Evolutionary conservation across 228 moss, liverwort and hornwort genomes (phyloP).

Genomic region (Sphagnum magellanicum): DNA sequence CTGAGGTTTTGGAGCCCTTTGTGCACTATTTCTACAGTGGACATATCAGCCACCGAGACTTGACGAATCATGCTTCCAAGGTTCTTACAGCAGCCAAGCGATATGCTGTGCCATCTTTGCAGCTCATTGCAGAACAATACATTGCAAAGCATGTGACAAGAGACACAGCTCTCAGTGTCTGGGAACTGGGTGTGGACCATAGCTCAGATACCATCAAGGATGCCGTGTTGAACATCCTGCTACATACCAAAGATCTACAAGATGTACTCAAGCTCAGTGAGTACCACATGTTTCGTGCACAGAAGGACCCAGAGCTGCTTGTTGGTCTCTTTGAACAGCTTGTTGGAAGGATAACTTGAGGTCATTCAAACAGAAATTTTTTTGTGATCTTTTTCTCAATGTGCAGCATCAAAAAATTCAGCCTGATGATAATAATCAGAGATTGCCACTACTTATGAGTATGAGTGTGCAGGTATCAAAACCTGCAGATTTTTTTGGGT

Average conservation of each 20-base stretch:
- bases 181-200: conserved; percentile 78
- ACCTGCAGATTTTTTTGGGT: too few species aligned
- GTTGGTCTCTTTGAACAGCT: conserved; percentile 66
- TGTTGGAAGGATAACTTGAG: conserved; percentile 52
- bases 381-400: too few species aligned
- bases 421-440: too few species aligned
- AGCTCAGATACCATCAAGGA: conserved; percentile 73
- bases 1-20: conserved; percentile 65
- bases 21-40: conserved; percentile 71
- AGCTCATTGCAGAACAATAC: conserved; percentile 55
- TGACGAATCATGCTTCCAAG: conserved; percentile 53
- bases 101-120: conserved; percentile 54
- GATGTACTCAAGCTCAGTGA: conserved; percentile 67
- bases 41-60: conserved; percentile 66
- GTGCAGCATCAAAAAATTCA: too few species aligned
- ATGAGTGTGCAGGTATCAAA: too few species aligned
- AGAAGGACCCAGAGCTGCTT: conserved; percentile 74
- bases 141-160: conserved; percentile 62
- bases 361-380: too few species aligned
- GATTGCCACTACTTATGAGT: too few species aligned
- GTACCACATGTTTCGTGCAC: conserved; percentile 62
- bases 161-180: conserved; percentile 70
- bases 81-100: conserved; percentile 72
- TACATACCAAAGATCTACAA: conserved; percentile 44
- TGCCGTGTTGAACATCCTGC: conserved; percentile 57